Evolutionary conservation across 2,329 filamentous ascomycete species (phyloP), one percentile per base, ranked within the genome.

Genomic region (Sclerotinia subarctica): DNA sequence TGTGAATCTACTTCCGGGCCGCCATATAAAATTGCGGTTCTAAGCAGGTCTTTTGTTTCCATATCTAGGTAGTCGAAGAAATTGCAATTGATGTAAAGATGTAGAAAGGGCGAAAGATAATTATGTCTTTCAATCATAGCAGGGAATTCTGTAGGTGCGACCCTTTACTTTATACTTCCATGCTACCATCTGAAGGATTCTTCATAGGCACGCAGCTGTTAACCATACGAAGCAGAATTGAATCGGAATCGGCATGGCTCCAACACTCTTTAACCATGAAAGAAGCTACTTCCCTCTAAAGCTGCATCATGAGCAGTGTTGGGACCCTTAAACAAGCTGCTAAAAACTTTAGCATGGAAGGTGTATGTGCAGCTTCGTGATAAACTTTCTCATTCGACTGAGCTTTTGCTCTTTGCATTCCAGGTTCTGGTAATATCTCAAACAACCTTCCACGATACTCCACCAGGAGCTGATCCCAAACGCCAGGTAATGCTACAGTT

Each of bases 401-500:
- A 65, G 52, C n/a, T 49, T 65, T 42, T 65, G 63, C 42, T 38
- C 5, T 65, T 32, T 46, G 52, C 38, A 17, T 65, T 44, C 7
- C 21, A 38, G 26, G 3, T 35, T 24, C 21, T 47, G 52, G 29
- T 21, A 47, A 52, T 51, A 51, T 21, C 15, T 24, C 29, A 26
- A 17, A 10, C n/a, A 38, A 38, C 5, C 15, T 57, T 53, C 26
- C 65, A 67, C 47, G 32, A 52, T 44, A 62, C 24, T 8, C 26
- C 13, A 13, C 56, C 11, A 21, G 32, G 35, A 63, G n/a, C 24
- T 54, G 19, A 38, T n/a, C 35, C 66, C 29, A 73, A 76, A 77
- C 73, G 74, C 76, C 76, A 68, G 54, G 54, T 70, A 70, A 72
- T 74, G 66, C 70, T 73, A 73, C 71, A 74, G 65, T 58, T 68